phyloP scores from a whole-genome alignment of 2,329 filamentous ascomycete genomes.

The Emmonsia crescens region DNA sequence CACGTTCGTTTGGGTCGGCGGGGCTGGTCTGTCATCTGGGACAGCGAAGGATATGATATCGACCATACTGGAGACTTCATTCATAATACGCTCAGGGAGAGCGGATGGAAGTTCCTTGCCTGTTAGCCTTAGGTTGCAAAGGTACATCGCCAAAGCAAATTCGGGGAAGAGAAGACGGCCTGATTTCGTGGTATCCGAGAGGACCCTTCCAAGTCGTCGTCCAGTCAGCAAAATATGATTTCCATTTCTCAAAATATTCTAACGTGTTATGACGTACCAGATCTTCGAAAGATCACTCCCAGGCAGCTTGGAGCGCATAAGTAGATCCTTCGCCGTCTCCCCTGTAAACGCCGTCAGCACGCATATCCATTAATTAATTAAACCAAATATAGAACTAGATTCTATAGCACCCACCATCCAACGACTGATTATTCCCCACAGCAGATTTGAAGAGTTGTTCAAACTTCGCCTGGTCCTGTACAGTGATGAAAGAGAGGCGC shows the following conservation, averaged over 20 bases:
- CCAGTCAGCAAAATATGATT: background rate
- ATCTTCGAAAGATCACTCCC: slow-evolving; percentile 85
- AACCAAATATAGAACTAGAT: background rate
- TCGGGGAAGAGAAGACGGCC: slow-evolving; percentile 95
- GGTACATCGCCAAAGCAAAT: slow-evolving; percentile 95
- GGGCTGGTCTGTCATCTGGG: slow-evolving; percentile 54
- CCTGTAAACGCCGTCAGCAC: slow-evolving; percentile 26
- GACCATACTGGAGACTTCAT: slow-evolving; percentile 98
- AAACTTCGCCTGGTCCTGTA: slow-evolving; percentile 89
- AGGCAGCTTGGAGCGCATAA: slow-evolving; percentile 77
- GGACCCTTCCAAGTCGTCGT: slow-evolving; percentile 62
- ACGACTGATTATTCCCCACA: slow-evolving; percentile 68
- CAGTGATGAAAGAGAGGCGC: slow-evolving; percentile 88
- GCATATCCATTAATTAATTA: background rate
- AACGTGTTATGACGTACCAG: slow-evolving; percentile 46
- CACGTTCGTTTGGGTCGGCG: slow-evolving; percentile 48
- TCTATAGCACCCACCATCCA: slow-evolving; percentile 50
- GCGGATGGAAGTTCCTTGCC: slow-evolving; percentile 65
- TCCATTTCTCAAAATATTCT: slow-evolving; percentile 19
- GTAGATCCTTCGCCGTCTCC: slow-evolving; percentile 81
- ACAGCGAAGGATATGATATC: slow-evolving; percentile 97
- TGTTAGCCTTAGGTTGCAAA: slow-evolving; percentile 87
- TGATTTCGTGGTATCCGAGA: slow-evolving; percentile 91
- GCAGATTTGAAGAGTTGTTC: slow-evolving; percentile 96
- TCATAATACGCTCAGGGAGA: slow-evolving; percentile 78